Percentiles rank a stretch among this genome's conserved stretches.
Evolutionary conservation across 1,139 yeast genomes (phyloP).

Genomic region (Yamadazyma songkhlaensis): DNA sequence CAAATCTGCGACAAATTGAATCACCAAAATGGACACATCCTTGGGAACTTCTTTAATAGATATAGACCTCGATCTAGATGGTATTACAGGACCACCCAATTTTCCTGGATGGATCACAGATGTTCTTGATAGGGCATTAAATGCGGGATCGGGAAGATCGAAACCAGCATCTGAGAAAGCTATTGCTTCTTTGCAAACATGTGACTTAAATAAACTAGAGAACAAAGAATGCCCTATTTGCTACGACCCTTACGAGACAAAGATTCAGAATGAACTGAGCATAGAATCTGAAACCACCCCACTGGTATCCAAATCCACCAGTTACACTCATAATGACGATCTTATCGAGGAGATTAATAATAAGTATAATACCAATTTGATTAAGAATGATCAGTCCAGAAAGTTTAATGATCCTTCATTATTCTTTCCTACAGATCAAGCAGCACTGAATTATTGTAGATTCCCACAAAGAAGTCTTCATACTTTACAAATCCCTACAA

Average conservation of each 20-base stretch:
- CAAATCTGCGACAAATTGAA: neutral
- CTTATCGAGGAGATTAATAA: conserved; percentile 5
- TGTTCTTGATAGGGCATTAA: conserved; percentile 35
- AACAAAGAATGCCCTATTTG: conserved; percentile 43
- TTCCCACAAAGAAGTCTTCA: conserved; percentile 33
- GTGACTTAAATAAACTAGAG: conserved; percentile 19
- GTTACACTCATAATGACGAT: conserved; percentile 5
- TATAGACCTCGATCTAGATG: conserved; percentile 24
- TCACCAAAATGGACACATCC: conserved; percentile 3
- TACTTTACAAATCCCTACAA: conserved; percentile 20
- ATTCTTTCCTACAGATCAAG: conserved; percentile 37
- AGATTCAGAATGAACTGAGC: too few species aligned
- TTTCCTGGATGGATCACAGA: conserved; percentile 42
- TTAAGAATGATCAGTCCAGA: conserved; percentile 6
- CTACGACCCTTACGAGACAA: conserved; percentile 30
- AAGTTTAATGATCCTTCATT: conserved; percentile 37
- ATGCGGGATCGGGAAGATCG: conserved; percentile 23
- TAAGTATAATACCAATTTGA: conserved; percentile 2
- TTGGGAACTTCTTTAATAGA: conserved; percentile 23
- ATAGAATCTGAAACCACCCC: too few species aligned
- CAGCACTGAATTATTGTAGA: conserved; percentile 26
- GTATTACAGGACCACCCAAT: conserved; percentile 14
- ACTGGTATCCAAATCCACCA: conserved; percentile 42
- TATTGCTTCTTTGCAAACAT: conserved; percentile 30
- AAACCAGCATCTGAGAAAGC: conserved; percentile 43